Conservation (phyloP, 2,329 filamentous ascomycete species). For the Arachnomyces sp. region DNA sequence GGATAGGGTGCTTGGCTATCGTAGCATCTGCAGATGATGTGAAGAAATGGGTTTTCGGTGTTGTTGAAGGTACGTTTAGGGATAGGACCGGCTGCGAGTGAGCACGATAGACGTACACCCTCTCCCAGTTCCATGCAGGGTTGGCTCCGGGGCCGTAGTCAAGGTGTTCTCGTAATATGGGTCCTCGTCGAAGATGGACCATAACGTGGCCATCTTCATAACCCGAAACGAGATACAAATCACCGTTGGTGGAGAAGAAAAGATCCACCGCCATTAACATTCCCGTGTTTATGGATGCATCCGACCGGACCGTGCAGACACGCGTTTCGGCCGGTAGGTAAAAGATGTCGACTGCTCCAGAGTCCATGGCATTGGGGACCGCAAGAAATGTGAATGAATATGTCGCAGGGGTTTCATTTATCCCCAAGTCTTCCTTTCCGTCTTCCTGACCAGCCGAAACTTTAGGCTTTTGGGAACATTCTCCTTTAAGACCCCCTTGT, state of each 20-base stretch:
- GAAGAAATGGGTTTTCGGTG: constrained; percentile 53
- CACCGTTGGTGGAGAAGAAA: constrained; percentile 40
- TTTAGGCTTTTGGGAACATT: constrained; percentile 1
- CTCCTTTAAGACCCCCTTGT: constrained; percentile 12
- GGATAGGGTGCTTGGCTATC: constrained; percentile 67
- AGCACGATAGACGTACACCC: constrained; percentile 56
- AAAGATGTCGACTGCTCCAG: constrained; percentile 76
- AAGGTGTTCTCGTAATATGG: constrained; percentile 27
- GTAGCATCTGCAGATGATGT: constrained; percentile 77
- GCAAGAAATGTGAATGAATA: constrained; percentile 50
- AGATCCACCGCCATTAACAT: constrained; percentile 84
- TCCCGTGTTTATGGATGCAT: constrained; percentile 39
- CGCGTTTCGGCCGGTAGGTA: constrained; percentile 67
- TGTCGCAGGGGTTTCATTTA: too few relatives aligned
- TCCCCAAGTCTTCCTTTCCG: too few relatives aligned
- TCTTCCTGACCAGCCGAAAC: too few relatives aligned
- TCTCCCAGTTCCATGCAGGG: constrained; percentile 40
- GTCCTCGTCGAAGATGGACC: constrained; percentile 50
- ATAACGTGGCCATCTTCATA: constrained; percentile 79
- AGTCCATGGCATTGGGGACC: constrained; percentile 69
- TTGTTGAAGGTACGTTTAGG: constrained; percentile 47
- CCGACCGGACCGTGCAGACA: constrained; percentile 51
- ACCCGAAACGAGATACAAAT: constrained; percentile 61
- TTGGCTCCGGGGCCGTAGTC: constrained; percentile 12
- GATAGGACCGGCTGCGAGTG: constrained; percentile 81